phyloP scores from a whole-genome alignment of 306 rosid genomes.

The Rosa persica region DNA sequence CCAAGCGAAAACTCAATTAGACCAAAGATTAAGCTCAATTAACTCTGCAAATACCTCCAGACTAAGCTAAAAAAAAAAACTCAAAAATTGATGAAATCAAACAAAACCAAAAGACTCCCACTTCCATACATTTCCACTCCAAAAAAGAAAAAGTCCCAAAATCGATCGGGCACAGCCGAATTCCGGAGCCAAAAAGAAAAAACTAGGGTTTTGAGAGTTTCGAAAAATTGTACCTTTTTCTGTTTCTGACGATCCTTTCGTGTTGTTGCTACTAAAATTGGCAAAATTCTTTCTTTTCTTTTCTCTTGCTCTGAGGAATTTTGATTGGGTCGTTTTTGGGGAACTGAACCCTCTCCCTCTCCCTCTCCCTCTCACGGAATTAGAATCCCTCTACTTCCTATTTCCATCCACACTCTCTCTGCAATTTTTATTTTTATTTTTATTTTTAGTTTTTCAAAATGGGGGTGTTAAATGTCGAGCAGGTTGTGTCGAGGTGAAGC shows the following conservation, averaged over 20 bases:
- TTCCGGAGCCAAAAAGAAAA: background rate
- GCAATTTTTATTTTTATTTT: background rate
- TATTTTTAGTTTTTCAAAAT: too few relatives aligned
- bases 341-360: background rate
- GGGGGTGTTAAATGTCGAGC: slow-evolving; percentile 9
- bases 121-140: background rate
- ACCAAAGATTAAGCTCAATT: background rate
- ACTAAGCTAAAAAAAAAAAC: slow-evolving; percentile 7
- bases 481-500: background rate
- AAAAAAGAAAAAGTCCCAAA: background rate
- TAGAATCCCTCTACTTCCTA: background rate
- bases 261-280: background rate
- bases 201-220: slow-evolving; percentile 9
- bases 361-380: background rate
- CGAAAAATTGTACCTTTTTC: slow-evolving; percentile 1
- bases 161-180: background rate
- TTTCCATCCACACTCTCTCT: background rate
- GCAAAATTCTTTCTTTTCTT: background rate
- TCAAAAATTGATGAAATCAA: background rate
- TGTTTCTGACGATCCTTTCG: background rate
- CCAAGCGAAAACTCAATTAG: background rate
- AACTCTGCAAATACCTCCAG: background rate
- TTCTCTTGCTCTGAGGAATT: background rate
- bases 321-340: background rate
- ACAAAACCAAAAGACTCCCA: background rate